Percentiles rank a stretch among this genome's conserved stretches.
phyloP scores from a whole-genome alignment of 768 basidiomycete genomes.

The Kwoniella newhampshirensis region DNA sequence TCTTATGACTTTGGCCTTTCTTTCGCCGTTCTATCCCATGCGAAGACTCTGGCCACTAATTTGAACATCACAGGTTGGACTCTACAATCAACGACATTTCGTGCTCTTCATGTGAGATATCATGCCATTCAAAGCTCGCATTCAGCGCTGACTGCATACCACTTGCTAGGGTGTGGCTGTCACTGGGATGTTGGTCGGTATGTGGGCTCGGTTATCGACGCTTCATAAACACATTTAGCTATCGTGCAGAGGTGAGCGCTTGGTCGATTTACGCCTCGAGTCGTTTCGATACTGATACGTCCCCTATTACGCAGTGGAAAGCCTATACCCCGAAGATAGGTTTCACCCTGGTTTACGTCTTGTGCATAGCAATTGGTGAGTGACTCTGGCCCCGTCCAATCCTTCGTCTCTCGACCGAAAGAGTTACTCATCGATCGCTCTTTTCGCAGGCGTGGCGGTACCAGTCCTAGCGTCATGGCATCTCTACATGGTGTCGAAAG shows the following conservation, averaged over 20 bases:
- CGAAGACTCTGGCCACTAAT: too few species aligned
- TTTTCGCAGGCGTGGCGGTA: constrained; percentile 40
- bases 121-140: too few species aligned
- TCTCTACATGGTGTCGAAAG: constrained; percentile 64
- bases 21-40: too few species aligned
- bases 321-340: constrained; percentile 64
- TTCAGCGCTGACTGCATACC: too few species aligned
- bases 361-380: constrained; percentile 68
- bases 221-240: constrained; percentile 63
- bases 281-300: background rate
- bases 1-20: constrained; percentile 1
- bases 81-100: constrained; percentile 95
- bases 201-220: constrained; percentile 65
- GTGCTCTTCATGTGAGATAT: constrained; percentile 90
- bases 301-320: constrained; percentile 59
- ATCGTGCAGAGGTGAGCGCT: constrained; percentile 38
- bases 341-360: constrained; percentile 74
- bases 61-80: constrained; percentile 59
- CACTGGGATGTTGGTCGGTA: constrained; percentile 66
- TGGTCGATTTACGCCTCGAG: background rate
- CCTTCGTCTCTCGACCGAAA: too few species aligned
- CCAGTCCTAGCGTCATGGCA: constrained; percentile 48
- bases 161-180: constrained; percentile 86
- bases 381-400: too few species aligned
- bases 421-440: too few species aligned